Base-by-base conservation (phyloP, 257 asterid genomes). In the Nyctanthes arbortristis region DNA sequence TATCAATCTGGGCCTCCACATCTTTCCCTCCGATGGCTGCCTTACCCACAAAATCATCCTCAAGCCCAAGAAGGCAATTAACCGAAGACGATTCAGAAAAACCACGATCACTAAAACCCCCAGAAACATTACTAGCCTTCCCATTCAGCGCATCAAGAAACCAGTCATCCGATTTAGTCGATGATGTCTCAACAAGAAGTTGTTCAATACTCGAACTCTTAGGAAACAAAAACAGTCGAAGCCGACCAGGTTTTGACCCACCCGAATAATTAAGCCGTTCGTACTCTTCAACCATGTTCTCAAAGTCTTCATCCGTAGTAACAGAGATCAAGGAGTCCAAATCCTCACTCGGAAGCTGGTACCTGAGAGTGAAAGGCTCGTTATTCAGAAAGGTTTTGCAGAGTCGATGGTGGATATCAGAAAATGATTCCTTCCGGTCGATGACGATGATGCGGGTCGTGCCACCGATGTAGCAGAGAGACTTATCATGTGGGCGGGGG, bases 401-500 rank as follows among this genome's bases (percentile, higher is more conserved):
- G 66, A 94, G 91, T 49, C 96, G 88, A 73, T 25, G 71, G 33
- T 75, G 79, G 71, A 94, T 87, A 78, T 88, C 96, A 27, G 93
- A 59, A 5, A 89, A 82, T 16, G 92, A 65, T 2, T 78, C 76
- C 4, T 77, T 80, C 20, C 99, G 96, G 74, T 94, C 93, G 71
- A 84, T 78, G 36, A 86, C 93, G 77, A 94, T 75, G 69, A 94
- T 94, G 3, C 96, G 91, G 18, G 97, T 94, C 62, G 91, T 95
- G 0, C 99, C 97, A 62, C 97, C 99, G 71, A 89, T 77, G 82
- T 94, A 94, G 69, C 90, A 89, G 5, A 91, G 92, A 1, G 87
- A 73, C 79, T 91, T 94, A 33, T 94, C 97, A 78, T 89, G 96
- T 0, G 99, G 99, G 3, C 99, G 96, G 43, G 99, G 99, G 67